Base-by-base conservation (phyloP, 352 stramenopile species). In the Pythium monospermum region DNA sequence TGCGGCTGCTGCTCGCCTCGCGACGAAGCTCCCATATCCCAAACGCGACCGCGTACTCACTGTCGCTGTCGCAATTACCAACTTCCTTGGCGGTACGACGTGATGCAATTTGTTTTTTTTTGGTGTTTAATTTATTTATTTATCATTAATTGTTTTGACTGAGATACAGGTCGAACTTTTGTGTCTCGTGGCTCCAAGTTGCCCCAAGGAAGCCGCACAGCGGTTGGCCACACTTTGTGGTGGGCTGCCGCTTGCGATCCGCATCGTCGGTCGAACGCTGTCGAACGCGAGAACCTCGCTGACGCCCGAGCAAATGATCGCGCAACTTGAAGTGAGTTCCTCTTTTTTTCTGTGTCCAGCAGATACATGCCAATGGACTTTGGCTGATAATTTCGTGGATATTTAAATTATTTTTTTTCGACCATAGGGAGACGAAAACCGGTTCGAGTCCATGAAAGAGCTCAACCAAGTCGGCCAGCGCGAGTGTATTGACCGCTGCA, bases 401-500 rank as follows among this genome's bases (percentile, higher is more conserved):
- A n/a, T n/a, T n/a, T n/a, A n/a, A n/a, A n/a, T n/a, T n/a, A n/a
- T n/a, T n/a, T n/a, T n/a, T n/a, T n/a, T n/a, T n/a, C n/a, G n/a
- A n/a, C 30, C 30, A 35, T 41, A 91, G 79, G 58, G 66, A 39
- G 77, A 89, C 42, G 78, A 91, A 37, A 57, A 75, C 30, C 66
- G 76, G 16, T 78, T 91, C 22, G 74, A 87, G 38, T 78, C 71
- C 6, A 88, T 91, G 42, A 75, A 76, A 12, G 76, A 83, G 18
- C 64, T 91, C 5, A 87, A 86, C 27, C 76, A 89, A 70, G 76
- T 80, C 19, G 81, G 81, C 0, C 72, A 91, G 38, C 83, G 85
- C 38, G 81, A 91, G 33, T 88, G 81, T 37, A 62, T 91, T 18
- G 81, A 91, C 35, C 76, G 81, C 6, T 91, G 78, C 39, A 91